Conservation (phyloP, 345 rosid genomes). For the Toxicodendron radicans region DNA sequence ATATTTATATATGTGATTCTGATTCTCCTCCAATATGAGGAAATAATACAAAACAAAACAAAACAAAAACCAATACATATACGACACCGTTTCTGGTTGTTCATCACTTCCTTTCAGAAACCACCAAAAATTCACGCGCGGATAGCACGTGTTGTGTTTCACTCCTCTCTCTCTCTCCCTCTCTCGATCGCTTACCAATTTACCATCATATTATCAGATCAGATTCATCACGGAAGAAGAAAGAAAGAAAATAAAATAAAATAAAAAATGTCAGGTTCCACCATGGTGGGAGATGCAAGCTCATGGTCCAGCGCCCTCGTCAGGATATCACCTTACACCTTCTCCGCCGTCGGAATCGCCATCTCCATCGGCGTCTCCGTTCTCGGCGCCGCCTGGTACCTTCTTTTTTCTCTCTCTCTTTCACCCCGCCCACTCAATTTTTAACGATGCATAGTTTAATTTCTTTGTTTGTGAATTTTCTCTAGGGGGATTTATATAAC, state of each 20-base stretch:
- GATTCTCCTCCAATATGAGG: too few relatives aligned
- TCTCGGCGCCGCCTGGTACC: conserved; percentile 99
- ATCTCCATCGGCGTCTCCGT: conserved; percentile 94
- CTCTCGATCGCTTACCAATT: neutral
- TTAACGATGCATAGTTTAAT: neutral
- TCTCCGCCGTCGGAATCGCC: conserved; percentile 95
- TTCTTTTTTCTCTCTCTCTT: neutral
- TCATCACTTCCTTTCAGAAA: neutral
- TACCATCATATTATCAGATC: conserved; percentile 9
- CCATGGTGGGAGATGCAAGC: conserved; percentile 47
- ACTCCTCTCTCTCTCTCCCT: neutral
- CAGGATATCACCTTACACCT: conserved; percentile 87
- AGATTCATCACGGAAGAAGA: conserved; percentile 3
- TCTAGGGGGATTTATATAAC: conserved; percentile 94
- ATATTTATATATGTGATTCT: neutral
- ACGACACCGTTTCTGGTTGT: neutral
- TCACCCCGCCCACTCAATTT: neutral
- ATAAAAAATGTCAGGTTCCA: conserved; percentile 38
- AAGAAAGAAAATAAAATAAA: neutral
- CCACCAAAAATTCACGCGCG: neutral
- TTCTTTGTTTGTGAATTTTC: neutral
- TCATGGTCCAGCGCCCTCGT: conserved; percentile 82
- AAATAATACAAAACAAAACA: neutral
- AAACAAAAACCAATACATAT: neutral
- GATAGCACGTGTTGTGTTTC: conserved; percentile 3